Conservation (phyloP, 768 basidiomycete species). For the Tephrocybe sp. region DNA sequence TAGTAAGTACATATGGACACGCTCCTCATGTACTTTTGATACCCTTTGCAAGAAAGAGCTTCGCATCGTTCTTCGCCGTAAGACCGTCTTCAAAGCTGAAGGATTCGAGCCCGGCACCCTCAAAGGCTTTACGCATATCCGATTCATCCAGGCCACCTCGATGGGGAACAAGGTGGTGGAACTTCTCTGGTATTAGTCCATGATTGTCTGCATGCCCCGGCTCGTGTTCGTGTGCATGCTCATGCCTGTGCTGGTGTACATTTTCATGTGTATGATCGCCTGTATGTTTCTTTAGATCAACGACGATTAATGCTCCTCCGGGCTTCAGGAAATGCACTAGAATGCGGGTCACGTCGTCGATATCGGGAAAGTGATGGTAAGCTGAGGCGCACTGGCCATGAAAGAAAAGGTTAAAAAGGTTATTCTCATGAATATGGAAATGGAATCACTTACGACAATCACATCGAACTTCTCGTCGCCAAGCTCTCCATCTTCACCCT, state of each 20-base stretch:
- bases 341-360: slow-evolving; percentile 47
- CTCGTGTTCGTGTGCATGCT: too few relatives aligned
- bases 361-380: slow-evolving; percentile 63
- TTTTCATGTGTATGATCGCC: slow-evolving; percentile 3
- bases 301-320: slow-evolving; percentile 56
- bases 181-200: slow-evolving; percentile 29
- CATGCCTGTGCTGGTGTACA: too few relatives aligned
- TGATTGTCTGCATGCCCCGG: slow-evolving; percentile 9
- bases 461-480: slow-evolving; percentile 62
- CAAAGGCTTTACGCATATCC: slow-evolving; percentile 49
- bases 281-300: slow-evolving; percentile 37
- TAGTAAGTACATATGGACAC: too few relatives aligned
- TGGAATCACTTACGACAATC: slow-evolving; percentile 49
- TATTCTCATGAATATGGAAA: not conserved
- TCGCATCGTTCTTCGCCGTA: slow-evolving; percentile 29
- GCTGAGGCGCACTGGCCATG: slow-evolving; percentile 61
- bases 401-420: not conserved
- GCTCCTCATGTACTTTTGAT: slow-evolving; percentile 27
- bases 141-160: slow-evolving; percentile 48
- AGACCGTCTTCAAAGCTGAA: slow-evolving; percentile 37
- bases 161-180: slow-evolving; percentile 53
- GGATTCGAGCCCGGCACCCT: slow-evolving; percentile 47
- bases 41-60: slow-evolving; percentile 60
- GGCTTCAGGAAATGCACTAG: slow-evolving; percentile 61
- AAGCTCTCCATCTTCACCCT: slow-evolving; percentile 44